Base-by-base conservation (phyloP, 352 stramenopile species). In the Hyaloperonospora brassicae region DNA sequence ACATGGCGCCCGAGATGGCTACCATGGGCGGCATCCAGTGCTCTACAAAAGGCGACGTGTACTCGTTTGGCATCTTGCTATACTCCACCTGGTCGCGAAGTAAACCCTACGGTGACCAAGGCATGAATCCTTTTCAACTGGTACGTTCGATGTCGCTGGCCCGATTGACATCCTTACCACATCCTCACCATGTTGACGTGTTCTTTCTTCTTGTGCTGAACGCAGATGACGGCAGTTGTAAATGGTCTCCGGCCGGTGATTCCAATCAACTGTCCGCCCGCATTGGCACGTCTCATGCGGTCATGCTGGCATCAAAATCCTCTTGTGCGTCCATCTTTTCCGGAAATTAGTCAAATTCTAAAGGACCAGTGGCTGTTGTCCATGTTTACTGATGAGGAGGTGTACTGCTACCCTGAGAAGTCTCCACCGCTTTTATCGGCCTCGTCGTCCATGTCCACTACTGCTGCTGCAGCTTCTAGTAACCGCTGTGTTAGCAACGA, bases 1-100 rank as follows among this genome's bases (percentile, higher is more conserved):
- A 93, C 55, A 94, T 95, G 84, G 84, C 84, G 35, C 86, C 86
- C 2, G 86, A 96, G 62, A 95, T 96, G 86, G 86, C 86, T 13
- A 93, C 83, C 7, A 93, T 93, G 83, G 83, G 83, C 35, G 83
- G 78, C 22, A 89, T 89, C 42, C 80, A 91, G 59, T 89, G 77
- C 65, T 93, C 83, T 35, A 93, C 83, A 14, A 93, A 93, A 58
- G 83, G 83, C 42, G 83, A 93, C 43, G 83, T 93, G 38, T 93
- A 91, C 47, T 91, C 80, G 24, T 93, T 91, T 50, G 83, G 73
- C 30, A 93, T 93, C 30, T 53, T 93, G 52, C 65, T 93, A 23
- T 93, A 93, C 64, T 90, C 83, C 27, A 93, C 82, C 17, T 93
- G 83, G 83, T 93, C 83, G 0, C 76, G 83, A 21, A 90, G 75